Evolutionary conservation across 139 green algal genomes (phyloP).

Genomic region (Axilococcus clingmanii): DNA sequence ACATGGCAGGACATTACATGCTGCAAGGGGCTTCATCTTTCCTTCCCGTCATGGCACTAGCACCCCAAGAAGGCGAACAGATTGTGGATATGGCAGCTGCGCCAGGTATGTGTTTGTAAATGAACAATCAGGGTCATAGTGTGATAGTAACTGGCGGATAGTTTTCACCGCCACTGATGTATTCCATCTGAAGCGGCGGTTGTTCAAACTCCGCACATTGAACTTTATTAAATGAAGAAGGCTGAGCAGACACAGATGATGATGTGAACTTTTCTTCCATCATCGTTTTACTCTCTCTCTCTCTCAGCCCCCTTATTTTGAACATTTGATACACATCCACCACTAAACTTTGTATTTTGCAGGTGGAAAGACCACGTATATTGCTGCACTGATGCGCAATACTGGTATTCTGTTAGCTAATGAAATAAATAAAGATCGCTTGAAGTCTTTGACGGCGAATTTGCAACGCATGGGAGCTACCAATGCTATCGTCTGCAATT

Average conservation of each 20-base stretch:
- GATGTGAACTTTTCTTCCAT: not conserved
- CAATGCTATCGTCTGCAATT: constrained; percentile 89
- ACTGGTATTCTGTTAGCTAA: constrained; percentile 92
- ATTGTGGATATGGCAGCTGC: constrained; percentile 96
- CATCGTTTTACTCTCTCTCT: not conserved
- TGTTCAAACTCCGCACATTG: constrained; percentile 1
- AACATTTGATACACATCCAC: too few relatives aligned
- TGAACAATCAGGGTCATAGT: not conserved
- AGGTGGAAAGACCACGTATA: constrained; percentile 97
- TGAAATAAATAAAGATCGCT: constrained; percentile 85
- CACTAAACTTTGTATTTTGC: too few relatives aligned
- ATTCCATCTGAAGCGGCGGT: not conserved
- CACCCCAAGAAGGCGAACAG: constrained; percentile 75
- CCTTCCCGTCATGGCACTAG: constrained; percentile 95
- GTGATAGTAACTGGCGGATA: not conserved
- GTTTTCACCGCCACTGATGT: constrained; percentile 1
- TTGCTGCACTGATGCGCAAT: constrained; percentile 93
- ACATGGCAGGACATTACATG: constrained; percentile 99
- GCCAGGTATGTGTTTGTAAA: constrained; percentile 37
- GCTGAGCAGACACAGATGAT: not conserved
- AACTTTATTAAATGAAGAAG: not conserved
- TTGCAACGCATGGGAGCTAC: constrained; percentile 93
- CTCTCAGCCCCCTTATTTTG: not conserved
- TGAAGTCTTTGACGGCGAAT: constrained; percentile 87
- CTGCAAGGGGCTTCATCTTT: constrained; percentile 92